Percentiles rank a stretch among this genome's conserved stretches.
Conservation (phyloP, 495 filamentous ascomycete genomes). For the Thermothielavioides terrestris region DNA sequence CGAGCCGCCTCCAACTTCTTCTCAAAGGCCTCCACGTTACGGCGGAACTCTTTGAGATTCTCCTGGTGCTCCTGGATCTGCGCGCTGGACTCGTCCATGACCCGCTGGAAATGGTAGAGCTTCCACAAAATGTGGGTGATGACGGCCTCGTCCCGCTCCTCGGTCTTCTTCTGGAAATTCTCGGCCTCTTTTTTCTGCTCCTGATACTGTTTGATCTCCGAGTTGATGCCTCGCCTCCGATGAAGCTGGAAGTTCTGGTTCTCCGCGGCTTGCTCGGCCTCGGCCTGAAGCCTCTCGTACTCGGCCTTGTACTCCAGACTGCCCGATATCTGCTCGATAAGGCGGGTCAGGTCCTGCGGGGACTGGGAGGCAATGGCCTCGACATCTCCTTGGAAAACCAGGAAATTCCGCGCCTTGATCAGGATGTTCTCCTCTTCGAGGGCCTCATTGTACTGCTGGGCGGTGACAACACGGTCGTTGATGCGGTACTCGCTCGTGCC, state of each 20-base stretch:
- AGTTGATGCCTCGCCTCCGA: constrained; percentile 87
- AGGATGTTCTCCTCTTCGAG: constrained; percentile 92
- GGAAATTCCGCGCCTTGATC: constrained; percentile 95
- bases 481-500: constrained; percentile 94
- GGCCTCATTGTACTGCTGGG: constrained; percentile 86
- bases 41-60: constrained; percentile 87
- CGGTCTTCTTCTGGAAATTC: constrained; percentile 75
- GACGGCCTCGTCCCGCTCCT: constrained; percentile 84
- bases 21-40: constrained; percentile 79
- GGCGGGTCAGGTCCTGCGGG: constrained; percentile 81
- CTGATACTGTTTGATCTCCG: constrained; percentile 93
- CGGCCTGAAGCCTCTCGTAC: constrained; percentile 79
- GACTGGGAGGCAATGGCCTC: constrained; percentile 95
- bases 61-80: constrained; percentile 93
- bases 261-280: constrained; percentile 78
- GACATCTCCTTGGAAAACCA: constrained; percentile 97
- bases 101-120: constrained; percentile 85
- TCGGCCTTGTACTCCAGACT: constrained; percentile 93
- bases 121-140: constrained; percentile 97
- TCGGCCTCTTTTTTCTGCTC: constrained; percentile 97
- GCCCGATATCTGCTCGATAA: constrained; percentile 97
- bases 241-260: constrained; percentile 80
- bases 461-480: constrained; percentile 81
- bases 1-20: constrained; percentile 77
- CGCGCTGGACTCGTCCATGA: constrained; percentile 83